Conservation (phyloP, 352 stramenopile genomes). For the Thalassiosira pacifica region DNA sequence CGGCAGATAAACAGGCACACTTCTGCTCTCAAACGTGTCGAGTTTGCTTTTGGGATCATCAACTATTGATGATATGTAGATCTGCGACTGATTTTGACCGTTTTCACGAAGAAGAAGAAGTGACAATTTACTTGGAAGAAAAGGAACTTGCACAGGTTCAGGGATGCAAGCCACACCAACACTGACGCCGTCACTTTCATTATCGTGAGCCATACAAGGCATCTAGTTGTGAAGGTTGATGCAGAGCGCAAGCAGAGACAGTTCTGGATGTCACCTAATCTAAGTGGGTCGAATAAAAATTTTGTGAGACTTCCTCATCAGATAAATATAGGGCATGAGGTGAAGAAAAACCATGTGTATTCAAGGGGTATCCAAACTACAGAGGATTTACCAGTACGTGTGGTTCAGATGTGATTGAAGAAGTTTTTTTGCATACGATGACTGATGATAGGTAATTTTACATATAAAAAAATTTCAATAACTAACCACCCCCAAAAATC, state of each 20-base stretch:
- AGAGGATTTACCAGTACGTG: not conserved
- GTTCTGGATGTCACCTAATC: not conserved
- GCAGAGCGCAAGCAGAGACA: not conserved
- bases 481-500: not conserved
- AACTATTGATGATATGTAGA: not conserved
- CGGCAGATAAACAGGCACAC: not conserved
- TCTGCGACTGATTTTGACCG: not conserved
- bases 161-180: not conserved
- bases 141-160: not conserved
- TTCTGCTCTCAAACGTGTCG: constrained; percentile 14
- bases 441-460: not conserved
- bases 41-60: not conserved
- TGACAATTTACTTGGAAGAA: constrained; percentile 7
- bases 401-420: not conserved
- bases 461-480: not conserved
- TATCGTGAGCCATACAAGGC: not conserved
- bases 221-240: not conserved
- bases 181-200: not conserved
- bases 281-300: not conserved
- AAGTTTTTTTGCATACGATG: not conserved
- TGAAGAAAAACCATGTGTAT: not conserved
- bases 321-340: not conserved
- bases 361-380: not conserved
- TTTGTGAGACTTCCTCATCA: not conserved
- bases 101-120: constrained; percentile 1